Evolutionary conservation across 2,329 filamentous ascomycete genomes (phyloP).

Genomic region (Elsinoe australis): DNA sequence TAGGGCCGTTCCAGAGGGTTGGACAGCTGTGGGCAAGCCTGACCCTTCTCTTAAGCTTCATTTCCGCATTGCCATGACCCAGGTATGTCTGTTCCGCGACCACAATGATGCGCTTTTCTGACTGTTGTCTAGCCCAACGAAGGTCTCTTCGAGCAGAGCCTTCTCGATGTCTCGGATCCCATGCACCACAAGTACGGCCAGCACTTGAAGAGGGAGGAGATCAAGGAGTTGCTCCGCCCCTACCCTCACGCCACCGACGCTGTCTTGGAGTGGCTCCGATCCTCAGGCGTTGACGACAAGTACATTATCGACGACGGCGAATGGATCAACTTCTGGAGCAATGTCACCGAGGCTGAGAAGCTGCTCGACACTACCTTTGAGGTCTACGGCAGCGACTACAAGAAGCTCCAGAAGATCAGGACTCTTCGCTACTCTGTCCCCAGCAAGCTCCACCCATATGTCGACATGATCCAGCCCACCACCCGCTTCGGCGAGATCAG

Average conservation of each 20-base stretch:
- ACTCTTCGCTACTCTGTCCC: constrained; percentile 57
- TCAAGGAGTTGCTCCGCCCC: constrained; percentile 49
- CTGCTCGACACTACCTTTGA: constrained; percentile 50
- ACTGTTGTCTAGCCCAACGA: constrained; percentile 7
- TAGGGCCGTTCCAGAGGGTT: constrained; percentile 21
- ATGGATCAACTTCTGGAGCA: constrained; percentile 54
- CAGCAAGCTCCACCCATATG: constrained; percentile 43
- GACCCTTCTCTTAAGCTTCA: constrained; percentile 19
- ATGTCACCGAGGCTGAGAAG: constrained; percentile 45
- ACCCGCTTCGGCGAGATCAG: constrained; percentile 47
- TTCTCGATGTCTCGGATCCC: constrained; percentile 56
- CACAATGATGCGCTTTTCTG: neutral
- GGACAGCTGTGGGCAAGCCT: constrained; percentile 21
- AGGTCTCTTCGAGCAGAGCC: constrained; percentile 45
- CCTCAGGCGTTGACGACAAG: constrained; percentile 41
- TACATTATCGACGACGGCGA: constrained; percentile 47
- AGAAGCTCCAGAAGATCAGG: constrained; percentile 42
- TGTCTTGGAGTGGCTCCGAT: constrained; percentile 50
- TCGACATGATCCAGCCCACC: constrained; percentile 53
- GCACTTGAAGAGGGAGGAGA: constrained; percentile 54
- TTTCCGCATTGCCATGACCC: constrained; percentile 23
- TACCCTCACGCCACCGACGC: constrained; percentile 40
- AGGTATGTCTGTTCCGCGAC: neutral
- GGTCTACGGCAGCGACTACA: constrained; percentile 43
- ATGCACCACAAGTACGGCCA: constrained; percentile 52